A percentile compares a stretch with the other conserved stretches of the same genome.
phyloP scores from a whole-genome alignment of 2,329 filamentous ascomycete species.

The Penicillium sp. region DNA sequence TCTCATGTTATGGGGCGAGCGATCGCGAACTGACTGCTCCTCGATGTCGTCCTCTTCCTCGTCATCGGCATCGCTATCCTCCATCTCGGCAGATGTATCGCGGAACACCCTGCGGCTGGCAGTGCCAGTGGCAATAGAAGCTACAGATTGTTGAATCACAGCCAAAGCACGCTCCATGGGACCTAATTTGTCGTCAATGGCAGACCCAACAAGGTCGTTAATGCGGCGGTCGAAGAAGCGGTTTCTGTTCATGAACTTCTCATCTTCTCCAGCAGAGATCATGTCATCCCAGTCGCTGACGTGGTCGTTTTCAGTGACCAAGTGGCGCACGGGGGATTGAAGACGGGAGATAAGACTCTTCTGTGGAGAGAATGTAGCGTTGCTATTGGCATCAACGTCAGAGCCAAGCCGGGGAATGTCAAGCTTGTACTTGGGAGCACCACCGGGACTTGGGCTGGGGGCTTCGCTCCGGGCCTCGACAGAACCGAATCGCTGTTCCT shows the following conservation, averaged over 20 bases:
- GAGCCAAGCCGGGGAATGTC: constrained; percentile 43
- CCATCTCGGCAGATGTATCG: constrained; percentile 68
- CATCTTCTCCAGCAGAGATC: constrained; percentile 78
- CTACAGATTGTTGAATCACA: constrained; percentile 71
- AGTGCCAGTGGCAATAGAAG: constrained; percentile 57
- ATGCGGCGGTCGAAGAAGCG: constrained; percentile 91
- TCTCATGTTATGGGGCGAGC: constrained; percentile 67
- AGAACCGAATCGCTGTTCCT: constrained; percentile 55
- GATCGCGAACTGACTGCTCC: constrained; percentile 61
- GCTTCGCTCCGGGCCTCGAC: constrained; percentile 65
- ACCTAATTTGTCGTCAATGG: constrained; percentile 73
- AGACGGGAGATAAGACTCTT: constrained; percentile 61
- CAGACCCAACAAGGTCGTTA: constrained; percentile 76
- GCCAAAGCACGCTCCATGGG: constrained; percentile 80
- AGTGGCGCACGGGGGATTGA: constrained; percentile 60
- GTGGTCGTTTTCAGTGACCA: constrained; percentile 63
- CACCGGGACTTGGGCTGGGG: constrained; percentile 70
- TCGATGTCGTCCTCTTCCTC: constrained; percentile 73
- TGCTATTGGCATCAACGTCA: constrained; percentile 39
- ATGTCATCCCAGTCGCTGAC: constrained; percentile 91
- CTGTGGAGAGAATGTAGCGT: constrained; percentile 59
- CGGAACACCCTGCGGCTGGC: constrained; percentile 62
- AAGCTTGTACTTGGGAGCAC: constrained; percentile 51
- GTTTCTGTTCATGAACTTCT: constrained; percentile 77
- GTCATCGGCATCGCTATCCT: constrained; percentile 89